These are phyloP conservation scores for Malassezia cuniculi DNA, from an alignment of 1,284 basidiomycete species.

Conservation along the genomic window DNA sequence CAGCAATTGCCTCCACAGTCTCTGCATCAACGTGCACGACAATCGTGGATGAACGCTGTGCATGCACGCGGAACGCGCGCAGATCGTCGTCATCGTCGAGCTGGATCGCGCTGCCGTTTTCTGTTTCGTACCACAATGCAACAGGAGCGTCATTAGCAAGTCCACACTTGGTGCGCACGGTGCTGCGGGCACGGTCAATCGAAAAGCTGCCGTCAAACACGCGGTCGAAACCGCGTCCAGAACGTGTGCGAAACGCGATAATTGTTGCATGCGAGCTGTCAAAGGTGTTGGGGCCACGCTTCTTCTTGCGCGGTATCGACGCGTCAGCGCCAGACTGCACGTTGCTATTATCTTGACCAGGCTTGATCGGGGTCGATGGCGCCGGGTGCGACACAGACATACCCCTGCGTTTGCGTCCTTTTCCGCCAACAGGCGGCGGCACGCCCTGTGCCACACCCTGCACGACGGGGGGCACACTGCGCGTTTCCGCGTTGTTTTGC, in stretches of 20 bases:
- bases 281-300: background rate
- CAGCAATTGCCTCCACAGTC: background rate
- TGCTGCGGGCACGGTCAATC: conserved; percentile 1
- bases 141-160: conserved; percentile 11
- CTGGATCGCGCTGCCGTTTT: conserved; percentile 20
- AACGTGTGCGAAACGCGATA: conserved; percentile 10
- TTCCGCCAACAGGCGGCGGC: too few relatives aligned
- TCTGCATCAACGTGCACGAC: conserved; percentile 14
- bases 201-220: conserved; percentile 10
- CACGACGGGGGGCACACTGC: too few relatives aligned
- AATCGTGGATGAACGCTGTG: conserved; percentile 16
- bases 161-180: conserved; percentile 16
- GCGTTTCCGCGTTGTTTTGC: conserved; percentile 1
- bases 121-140: conserved; percentile 22
- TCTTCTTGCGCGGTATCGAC: too few relatives aligned
- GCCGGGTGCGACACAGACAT: too few relatives aligned
- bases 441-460: too few relatives aligned
- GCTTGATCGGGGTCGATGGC: too few relatives aligned
- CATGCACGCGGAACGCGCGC: conserved; percentile 22
- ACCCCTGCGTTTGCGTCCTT: too few relatives aligned
- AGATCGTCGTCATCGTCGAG: conserved; percentile 27
- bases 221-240: conserved; percentile 11
- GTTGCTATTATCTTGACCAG: too few relatives aligned
- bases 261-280: conserved; percentile 8
- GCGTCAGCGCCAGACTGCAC: too few relatives aligned